Evolutionary conservation across 163 green algal species (phyloP).

Genomic region (Chlorella variabilis): DNA sequence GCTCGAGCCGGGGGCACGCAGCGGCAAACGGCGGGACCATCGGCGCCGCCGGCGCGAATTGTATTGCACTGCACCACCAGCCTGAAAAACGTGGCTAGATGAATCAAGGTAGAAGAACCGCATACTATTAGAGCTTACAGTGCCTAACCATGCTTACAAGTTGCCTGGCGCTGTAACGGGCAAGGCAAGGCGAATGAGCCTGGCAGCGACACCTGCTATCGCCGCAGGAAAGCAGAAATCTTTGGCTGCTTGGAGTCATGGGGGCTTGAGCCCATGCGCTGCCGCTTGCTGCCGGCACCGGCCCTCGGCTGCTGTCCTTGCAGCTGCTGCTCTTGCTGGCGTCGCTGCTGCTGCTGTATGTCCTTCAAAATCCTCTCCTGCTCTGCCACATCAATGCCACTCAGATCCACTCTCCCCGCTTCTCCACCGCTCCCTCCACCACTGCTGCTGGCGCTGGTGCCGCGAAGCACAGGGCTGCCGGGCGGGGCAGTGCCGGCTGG

Average conservation of each 20-base stretch:
- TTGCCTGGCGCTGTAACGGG: too few species aligned
- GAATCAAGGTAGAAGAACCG: too few species aligned
- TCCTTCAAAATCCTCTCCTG: conserved; percentile 18
- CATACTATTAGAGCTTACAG: too few species aligned
- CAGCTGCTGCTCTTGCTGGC: not conserved
- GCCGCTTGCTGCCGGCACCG: not conserved
- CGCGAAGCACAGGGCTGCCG: too few species aligned
- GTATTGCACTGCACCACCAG: too few species aligned
- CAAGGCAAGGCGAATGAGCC: too few species aligned
- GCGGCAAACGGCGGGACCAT: too few species aligned
- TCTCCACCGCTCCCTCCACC: not conserved
- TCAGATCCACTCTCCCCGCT: not conserved
- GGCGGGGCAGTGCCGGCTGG: not conserved
- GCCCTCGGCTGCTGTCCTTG: not conserved
- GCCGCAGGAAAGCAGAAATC: conserved; percentile 4
- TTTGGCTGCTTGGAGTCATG: conserved; percentile 13
- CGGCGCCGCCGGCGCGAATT: too few species aligned
- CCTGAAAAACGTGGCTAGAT: too few species aligned
- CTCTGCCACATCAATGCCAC: not conserved
- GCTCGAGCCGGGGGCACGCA: not conserved
- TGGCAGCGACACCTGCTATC: too few species aligned
- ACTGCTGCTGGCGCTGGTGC: not conserved
- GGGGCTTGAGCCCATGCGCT: not conserved
- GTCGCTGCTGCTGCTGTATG: conserved; percentile 3
- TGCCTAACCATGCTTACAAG: too few species aligned